Percentiles rank a stretch among this genome's conserved stretches.
These are phyloP conservation scores for Sclerotinia glacialis DNA, from an alignment of 2,329 filamentous ascomycete species.

Conservation along the genomic window DNA sequence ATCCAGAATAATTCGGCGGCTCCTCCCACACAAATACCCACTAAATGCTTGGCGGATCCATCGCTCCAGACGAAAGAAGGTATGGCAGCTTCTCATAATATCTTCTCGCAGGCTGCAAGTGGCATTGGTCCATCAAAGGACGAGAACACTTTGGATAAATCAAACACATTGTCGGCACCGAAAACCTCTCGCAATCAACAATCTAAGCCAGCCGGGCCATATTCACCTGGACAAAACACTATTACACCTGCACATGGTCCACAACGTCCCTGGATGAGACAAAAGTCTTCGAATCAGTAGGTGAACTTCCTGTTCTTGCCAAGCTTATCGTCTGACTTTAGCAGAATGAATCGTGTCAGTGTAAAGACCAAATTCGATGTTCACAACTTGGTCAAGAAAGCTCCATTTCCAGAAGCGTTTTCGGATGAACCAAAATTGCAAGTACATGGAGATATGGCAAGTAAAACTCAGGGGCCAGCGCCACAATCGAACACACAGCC, in stretches of 20 bases:
- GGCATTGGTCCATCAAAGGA: not conserved
- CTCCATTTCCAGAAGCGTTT: conserved; percentile 5
- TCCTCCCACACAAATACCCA: not conserved
- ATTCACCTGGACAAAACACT: not conserved
- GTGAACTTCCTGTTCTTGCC: not conserved
- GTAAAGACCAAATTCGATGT: conserved; percentile 3
- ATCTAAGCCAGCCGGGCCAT: not conserved
- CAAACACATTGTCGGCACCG: not conserved
- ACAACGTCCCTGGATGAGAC: not conserved
- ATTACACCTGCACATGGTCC: not conserved
- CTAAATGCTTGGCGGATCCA: not conserved
- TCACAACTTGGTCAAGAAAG: not conserved
- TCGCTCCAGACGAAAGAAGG: not conserved
- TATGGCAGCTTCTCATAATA: not conserved
- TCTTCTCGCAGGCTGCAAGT: not conserved
- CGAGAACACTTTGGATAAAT: too few species aligned
- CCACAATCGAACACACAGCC: not conserved
- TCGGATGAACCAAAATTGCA: not conserved
- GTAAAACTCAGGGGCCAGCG: not conserved
- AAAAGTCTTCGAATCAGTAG: conserved; percentile 1
- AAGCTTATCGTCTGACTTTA: not conserved
- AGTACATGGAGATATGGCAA: not conserved
- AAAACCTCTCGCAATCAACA: not conserved
- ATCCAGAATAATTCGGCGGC: not conserved
- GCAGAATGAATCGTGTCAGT: not conserved